phyloP scores from a whole-genome alignment of 306 rosid species.

The Cucumis hystrix region DNA sequence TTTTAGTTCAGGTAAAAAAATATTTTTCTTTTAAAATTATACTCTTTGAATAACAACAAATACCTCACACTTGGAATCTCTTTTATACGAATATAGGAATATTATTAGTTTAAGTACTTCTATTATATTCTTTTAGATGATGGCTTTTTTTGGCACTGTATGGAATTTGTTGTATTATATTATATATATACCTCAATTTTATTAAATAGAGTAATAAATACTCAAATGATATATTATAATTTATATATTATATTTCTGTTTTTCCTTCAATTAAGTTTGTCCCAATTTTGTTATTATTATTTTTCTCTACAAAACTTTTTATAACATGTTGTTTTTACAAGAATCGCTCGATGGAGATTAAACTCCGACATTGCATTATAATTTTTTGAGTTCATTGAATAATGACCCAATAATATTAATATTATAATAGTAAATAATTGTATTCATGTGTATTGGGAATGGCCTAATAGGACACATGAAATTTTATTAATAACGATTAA shows the following conservation, averaged over 20 bases:
- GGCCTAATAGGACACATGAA: background rate
- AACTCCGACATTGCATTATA: too few species aligned
- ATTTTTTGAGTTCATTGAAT: background rate
- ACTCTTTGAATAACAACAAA: background rate
- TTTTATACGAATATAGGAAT: background rate
- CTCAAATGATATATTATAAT: background rate
- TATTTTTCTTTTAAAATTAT: background rate
- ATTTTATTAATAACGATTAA: background rate
- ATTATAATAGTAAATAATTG: background rate
- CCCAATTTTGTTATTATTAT: background rate
- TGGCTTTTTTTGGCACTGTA: background rate
- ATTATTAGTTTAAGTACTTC: background rate
- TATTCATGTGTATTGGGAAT: background rate
- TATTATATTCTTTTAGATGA: background rate
- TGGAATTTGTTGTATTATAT: background rate
- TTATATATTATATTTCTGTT: background rate
- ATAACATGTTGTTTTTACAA: background rate
- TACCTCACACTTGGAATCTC: background rate
- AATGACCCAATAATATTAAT: background rate
- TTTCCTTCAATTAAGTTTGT: background rate
- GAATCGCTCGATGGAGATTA: too few species aligned
- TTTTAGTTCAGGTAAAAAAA: background rate
- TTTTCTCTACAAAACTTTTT: background rate
- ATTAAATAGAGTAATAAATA: background rate
- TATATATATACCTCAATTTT: background rate